Evolutionary conservation across 139 green algal genomes (phyloP).

Genomic region (Haematococcus lacustris): DNA sequence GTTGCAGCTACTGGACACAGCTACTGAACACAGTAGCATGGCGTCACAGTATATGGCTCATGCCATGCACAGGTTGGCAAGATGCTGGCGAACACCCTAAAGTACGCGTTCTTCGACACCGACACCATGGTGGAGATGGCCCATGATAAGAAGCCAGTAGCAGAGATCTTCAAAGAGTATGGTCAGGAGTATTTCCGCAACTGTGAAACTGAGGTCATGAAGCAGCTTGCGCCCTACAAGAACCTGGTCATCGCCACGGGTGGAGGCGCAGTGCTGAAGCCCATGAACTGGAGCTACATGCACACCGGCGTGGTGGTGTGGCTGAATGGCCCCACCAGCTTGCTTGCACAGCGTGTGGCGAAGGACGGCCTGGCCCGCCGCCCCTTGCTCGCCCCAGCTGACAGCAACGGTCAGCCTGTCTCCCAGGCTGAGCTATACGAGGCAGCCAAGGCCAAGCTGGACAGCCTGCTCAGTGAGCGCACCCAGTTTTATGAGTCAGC

Average conservation of each 20-base stretch:
- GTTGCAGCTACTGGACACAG: no score
- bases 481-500: slow-evolving; percentile 56
- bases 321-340: slow-evolving; percentile 56
- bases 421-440: no score
- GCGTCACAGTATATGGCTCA: no score
- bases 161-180: slow-evolving; percentile 74
- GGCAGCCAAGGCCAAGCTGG: slow-evolving; percentile 32
- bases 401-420: no score
- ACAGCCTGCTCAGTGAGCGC: slow-evolving; percentile 48
- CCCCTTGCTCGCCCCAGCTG: no score
- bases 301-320: slow-evolving; percentile 70
- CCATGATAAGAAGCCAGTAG: slow-evolving; percentile 24
- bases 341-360: slow-evolving; percentile 58
- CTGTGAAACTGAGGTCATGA: slow-evolving; percentile 64
- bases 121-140: slow-evolving; percentile 64
- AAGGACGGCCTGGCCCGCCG: slow-evolving; percentile 60
- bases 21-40: no score
- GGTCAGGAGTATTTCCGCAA: slow-evolving; percentile 80
- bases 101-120: slow-evolving; percentile 82
- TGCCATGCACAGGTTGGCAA: slow-evolving; percentile 33
- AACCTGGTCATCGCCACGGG: slow-evolving; percentile 76
- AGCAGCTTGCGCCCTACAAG: slow-evolving; percentile 71
- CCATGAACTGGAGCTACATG: slow-evolving; percentile 86
- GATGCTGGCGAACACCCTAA: slow-evolving; percentile 49
- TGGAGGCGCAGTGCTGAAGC: slow-evolving; percentile 59